Evolutionary conservation across 2,329 filamentous ascomycete genomes (phyloP).

Genomic region (Ascochyta fabae): DNA sequence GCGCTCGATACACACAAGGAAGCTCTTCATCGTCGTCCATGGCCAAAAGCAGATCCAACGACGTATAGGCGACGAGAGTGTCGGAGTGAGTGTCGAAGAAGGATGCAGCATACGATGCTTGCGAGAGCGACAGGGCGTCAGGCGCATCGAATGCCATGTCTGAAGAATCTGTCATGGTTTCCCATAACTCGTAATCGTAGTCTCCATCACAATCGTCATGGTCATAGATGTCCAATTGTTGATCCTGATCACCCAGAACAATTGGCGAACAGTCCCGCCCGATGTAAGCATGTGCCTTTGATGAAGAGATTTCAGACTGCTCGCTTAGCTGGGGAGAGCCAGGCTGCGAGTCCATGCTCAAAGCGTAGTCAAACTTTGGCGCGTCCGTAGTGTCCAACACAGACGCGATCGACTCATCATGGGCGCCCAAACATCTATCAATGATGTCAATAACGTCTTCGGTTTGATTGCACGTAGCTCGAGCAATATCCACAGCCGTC

Average conservation of each 20-base stretch:
- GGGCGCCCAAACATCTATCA: neutral
- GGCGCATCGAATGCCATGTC: neutral
- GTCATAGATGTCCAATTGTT: neutral
- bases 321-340: too few species aligned
- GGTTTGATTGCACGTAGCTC: neutral
- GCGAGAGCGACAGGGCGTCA: neutral
- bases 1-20: neutral
- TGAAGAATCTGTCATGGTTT: neutral
- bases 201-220: neutral
- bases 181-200: neutral
- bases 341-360: neutral
- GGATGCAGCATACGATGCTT: slow-evolving; percentile 7
- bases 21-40: neutral
- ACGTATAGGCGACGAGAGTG: neutral
- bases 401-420: neutral
- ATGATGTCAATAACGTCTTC: neutral
- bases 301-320: neutral
- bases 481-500: neutral
- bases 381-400: neutral
- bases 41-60: neutral
- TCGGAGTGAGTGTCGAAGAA: neutral
- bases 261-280: neutral
- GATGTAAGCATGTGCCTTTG: neutral
- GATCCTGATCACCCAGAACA: neutral
- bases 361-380: neutral